Conservation (phyloP, 495 filamentous ascomycete genomes). For the Lentithecium fluviatile region DNA sequence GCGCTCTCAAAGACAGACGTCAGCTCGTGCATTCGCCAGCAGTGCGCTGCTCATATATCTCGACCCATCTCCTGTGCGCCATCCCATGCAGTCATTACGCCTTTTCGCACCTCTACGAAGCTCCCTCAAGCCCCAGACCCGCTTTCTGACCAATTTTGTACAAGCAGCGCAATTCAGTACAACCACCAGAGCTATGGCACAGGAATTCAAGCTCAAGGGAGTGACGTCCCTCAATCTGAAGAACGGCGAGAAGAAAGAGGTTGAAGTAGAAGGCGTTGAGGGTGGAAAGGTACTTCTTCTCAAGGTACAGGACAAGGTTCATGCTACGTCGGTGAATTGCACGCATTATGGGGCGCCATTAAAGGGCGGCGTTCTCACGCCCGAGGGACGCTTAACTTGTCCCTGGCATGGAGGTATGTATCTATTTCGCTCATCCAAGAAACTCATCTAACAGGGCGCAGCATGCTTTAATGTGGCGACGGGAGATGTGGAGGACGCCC, state of each 20-base stretch:
- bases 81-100: constrained; percentile 21
- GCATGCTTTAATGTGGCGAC: constrained; percentile 87
- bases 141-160: neutral
- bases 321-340: constrained; percentile 82
- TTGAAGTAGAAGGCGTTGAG: constrained; percentile 82
- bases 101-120: neutral
- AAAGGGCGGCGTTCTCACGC: constrained; percentile 75
- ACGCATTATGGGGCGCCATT: constrained; percentile 94
- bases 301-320: constrained; percentile 68
- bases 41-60: neutral
- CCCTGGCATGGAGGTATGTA: constrained; percentile 88
- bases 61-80: neutral
- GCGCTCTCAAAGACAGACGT: no score
- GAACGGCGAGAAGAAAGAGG: constrained; percentile 80
- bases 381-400: constrained; percentile 81
- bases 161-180: constrained; percentile 35
- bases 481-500: constrained; percentile 94
- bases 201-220: constrained; percentile 85
- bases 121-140: neutral
- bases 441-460: constrained; percentile 37
- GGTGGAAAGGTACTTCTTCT: constrained; percentile 82
- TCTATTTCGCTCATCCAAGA: neutral
- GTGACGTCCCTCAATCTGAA: constrained; percentile 69
- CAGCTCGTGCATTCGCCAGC: no score
- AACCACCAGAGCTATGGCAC: constrained; percentile 47